These are phyloP conservation scores for Xylaria castorea DNA, from an alignment of 495 filamentous ascomycete genomes.

Conservation along the genomic window DNA sequence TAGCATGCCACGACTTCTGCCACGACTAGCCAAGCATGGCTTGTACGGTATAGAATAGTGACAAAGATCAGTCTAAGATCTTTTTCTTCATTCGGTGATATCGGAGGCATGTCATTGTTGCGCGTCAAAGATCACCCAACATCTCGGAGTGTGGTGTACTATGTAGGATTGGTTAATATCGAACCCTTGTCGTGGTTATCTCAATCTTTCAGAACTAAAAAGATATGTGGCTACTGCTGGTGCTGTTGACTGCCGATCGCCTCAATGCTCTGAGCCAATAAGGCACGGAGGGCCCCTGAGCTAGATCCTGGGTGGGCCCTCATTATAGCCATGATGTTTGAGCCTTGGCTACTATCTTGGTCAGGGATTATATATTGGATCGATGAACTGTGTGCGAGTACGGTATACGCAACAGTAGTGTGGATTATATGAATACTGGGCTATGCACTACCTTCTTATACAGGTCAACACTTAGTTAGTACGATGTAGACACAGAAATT, in stretches of 20 bases:
- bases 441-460: conserved; percentile 13
- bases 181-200: conserved; percentile 24
- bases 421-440: conserved; percentile 11
- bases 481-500: neutral
- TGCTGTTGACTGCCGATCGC: conserved; percentile 22
- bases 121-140: conserved; percentile 9
- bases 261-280: conserved; percentile 17
- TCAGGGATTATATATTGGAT: conserved; percentile 4
- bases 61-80: neutral
- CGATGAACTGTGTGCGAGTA: neutral
- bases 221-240: conserved; percentile 24
- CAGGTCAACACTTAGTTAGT: conserved; percentile 1
- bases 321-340: conserved; percentile 7
- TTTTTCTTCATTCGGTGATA: neutral
- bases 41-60: neutral
- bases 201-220: conserved; percentile 2
- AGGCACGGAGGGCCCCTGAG: conserved; percentile 4
- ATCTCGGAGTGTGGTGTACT: neutral
- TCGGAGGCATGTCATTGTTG: neutral
- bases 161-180: conserved; percentile 17
- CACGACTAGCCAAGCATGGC: neutral
- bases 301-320: neutral
- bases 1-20: neutral
- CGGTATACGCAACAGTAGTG: conserved; percentile 3
- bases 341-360: conserved; percentile 9